Evolutionary conservation across 208 protist species (phyloP).

Genomic region (Leishmania amazonensis): DNA sequence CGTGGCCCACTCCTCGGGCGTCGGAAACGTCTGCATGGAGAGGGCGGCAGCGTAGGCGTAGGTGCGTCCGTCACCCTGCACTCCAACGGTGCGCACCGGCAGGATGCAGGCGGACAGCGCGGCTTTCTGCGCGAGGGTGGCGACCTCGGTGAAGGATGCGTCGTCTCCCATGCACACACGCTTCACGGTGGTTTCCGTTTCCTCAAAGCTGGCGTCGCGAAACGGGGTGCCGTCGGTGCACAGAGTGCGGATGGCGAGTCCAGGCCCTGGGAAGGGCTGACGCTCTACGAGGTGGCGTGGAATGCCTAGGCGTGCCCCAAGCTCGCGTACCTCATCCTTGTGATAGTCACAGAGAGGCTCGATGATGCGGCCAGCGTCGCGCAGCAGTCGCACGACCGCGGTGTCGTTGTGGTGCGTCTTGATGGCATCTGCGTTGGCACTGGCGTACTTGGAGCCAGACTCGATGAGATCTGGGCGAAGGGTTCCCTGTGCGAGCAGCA

Average conservation of each 20-base stretch:
- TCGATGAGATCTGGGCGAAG: conserved; percentile 98
- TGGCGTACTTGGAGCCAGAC: conserved; percentile 84
- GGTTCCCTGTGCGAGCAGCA: conserved; percentile 95
- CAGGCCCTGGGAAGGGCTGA: conserved; percentile 97
- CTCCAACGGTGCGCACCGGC: conserved; percentile 95
- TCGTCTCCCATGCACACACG: conserved; percentile 27
- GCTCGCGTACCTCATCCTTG: conserved; percentile 98
- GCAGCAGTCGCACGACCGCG: conserved; percentile 92
- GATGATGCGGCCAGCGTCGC: conserved; percentile 94
- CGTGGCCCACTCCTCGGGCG: conserved; percentile 64
- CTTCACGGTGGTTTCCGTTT: conserved; percentile 45
- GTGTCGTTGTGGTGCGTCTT: conserved; percentile 99
- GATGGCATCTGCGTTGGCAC: conserved; percentile 93
- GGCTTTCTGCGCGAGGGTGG: conserved; percentile 10
- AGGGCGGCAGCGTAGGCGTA: conserved; percentile 95
- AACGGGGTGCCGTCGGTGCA: conserved; percentile 84
- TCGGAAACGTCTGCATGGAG: conserved; percentile 52
- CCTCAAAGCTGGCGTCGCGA: conserved; percentile 45
- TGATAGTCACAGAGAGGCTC: conserved; percentile 97
- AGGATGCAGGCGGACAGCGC: conserved; percentile 62
- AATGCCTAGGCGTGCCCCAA: conserved; percentile 94
- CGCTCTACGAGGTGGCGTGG: conserved; percentile 90
- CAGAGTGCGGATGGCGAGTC: conserved; percentile 97
- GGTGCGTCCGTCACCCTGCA: conserved; percentile 97
- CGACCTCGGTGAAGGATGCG: conserved; percentile 11